Evolutionary conservation across 169 alveolate genomes (phyloP), one percentile per base, ranked within the genome.

Genomic region (Eimeria zaria): DNA sequence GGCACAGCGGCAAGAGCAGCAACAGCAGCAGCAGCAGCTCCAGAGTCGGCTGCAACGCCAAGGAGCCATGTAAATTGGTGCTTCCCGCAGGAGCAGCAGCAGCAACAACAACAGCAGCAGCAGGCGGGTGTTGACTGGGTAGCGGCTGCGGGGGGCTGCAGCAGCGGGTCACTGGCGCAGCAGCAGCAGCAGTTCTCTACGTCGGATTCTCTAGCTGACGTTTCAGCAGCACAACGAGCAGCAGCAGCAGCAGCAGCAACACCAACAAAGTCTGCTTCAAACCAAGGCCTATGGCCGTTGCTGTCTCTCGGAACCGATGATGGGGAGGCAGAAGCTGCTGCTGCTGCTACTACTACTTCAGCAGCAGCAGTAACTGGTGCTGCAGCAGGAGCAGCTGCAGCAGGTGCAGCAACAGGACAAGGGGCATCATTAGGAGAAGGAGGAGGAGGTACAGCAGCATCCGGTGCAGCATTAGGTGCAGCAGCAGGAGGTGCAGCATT

Each of bases 261-360:
- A 14, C 39, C 89, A 11, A n/a, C 48, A 24, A 30, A 84, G 53
- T 11, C 58, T 30, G 2, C 55, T 14, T n/a, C 76, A 12, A 36
- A 33, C 36, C 67, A 76, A 16, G 90, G 83, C 69, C 44, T 30
- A 67, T 73, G 60, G 90, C 76, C 89, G 22, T 41, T 73, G 83
- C n/a, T 73, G 83, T 73, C 83, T 39, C 55, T 73, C 6, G 83
- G 83, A 5, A 39, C 83, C 27, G 89, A 78, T 41, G 89, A 78
- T 60, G 91, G 93, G 51, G 85, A 76, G 46, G 83, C 80, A 9
- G 80, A 12, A 33, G 46, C 95, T n/a, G 81, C 83, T 8, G 64
- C 94, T 5, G 81, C 94, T 7, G 81, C 80, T 16, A 83, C 83
- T 7, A 41, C 94, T 4, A 41, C 83, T 11, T 81, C 36, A 44